Base-by-base conservation (phyloP, 2,329 filamentous ascomycete species). In the Cercospora nicotianae region DNA sequence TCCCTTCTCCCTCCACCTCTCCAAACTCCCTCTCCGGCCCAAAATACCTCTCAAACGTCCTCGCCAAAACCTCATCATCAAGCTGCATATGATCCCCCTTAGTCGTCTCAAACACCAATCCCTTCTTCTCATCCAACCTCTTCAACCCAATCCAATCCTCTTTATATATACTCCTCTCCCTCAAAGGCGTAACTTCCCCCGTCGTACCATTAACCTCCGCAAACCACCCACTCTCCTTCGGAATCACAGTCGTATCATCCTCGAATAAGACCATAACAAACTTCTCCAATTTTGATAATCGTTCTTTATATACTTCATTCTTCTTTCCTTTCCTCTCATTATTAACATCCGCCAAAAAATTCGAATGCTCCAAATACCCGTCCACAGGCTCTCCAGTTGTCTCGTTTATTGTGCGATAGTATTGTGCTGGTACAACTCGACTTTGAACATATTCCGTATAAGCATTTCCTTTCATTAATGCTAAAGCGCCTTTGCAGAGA, bases 121-220 rank as follows among this genome's bases (percentile, higher is more conserved):
- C 91, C 2, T 90, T 92, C 82, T 91, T 91, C 78, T 90, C 82
- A 81, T 97, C 94, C 75, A 99, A 81, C 74, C 82, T 81, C 78
- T 87, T 91, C 78, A 99, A 82, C 0, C 95, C 95, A 30, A 99
- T 82, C 95, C 95, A 99, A 81, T 99, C 94, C 81, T 98, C 90
- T 73, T 86, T 87, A 79, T 97, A 99, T 1, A 98, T 83, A 30
- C 80, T 79, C 67, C 92, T 85, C 63, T 93, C 86, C 72, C 87
- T 85, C 77, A 99, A 80, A 16, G 85, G 85, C 57, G 87, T 91
- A 23, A 89, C 83, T 69, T 89, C 85, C 1, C 83, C 84, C 68
- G 76, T 82, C 3, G 88, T 91, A 36, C 83, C 84, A 79, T 95
- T 93, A 59, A 95, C 90, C 78, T 98, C 93, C 45, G 89, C 88